Conservation (phyloP, 345 rosid species). For the Citrus mangshanensis region DNA sequence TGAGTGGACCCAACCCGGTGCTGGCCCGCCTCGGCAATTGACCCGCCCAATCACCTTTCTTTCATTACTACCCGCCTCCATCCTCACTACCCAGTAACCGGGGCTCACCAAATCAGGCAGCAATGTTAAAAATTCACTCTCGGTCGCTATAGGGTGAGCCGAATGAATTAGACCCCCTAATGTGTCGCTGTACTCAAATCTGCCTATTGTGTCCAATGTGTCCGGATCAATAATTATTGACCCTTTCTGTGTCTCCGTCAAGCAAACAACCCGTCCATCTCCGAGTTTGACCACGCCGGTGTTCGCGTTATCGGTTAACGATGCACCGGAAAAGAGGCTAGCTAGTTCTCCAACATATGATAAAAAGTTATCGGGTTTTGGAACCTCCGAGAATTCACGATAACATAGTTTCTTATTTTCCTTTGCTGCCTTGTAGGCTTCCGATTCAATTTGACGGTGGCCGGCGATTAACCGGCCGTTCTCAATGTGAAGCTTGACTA, state of each 20-base stretch:
- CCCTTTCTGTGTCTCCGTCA: conserved; percentile 92
- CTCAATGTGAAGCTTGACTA: conserved; percentile 67
- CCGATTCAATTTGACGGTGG: conserved; percentile 85
- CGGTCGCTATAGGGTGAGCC: conserved; percentile 90
- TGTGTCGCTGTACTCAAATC: conserved; percentile 63
- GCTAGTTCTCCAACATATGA: conserved; percentile 67
- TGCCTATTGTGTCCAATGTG: conserved; percentile 67
- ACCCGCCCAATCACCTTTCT: conserved; percentile 87
- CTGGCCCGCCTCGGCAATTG: conserved; percentile 69
- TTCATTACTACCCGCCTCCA: conserved; percentile 71
- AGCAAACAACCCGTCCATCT: conserved; percentile 87
- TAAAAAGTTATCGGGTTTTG: conserved; percentile 55
- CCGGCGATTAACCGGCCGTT: conserved; percentile 62
- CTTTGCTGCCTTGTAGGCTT: conserved; percentile 82
- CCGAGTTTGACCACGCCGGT: conserved; percentile 83
- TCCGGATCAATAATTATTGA: conserved; percentile 66
- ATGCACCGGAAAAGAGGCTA: conserved; percentile 78
- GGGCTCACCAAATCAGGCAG: conserved; percentile 77
- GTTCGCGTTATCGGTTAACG: conserved; percentile 88
- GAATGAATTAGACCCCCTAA: conserved; percentile 80
- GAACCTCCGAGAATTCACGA: conserved; percentile 92
- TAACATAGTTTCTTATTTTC: conserved; percentile 64
- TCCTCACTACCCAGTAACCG: conserved; percentile 76
- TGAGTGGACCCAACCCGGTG: conserved; percentile 97
- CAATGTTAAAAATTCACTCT: conserved; percentile 66